Evolutionary conservation across 225 moss, liverwort and hornwort species (phyloP).

Genomic region (Marchantia polymorpha): DNA sequence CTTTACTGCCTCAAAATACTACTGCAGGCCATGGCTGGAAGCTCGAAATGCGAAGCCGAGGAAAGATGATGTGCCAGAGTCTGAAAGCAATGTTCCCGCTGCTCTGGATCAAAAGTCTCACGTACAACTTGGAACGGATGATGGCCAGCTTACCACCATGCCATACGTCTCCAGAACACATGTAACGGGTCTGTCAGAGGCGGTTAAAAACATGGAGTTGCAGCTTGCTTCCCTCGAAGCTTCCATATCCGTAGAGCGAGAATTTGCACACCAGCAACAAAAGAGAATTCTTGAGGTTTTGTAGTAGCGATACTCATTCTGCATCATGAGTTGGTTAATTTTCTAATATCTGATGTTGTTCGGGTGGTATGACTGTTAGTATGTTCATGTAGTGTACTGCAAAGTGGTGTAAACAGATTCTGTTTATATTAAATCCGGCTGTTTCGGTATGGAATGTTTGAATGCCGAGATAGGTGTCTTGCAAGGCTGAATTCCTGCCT

Average conservation of each 20-base stretch:
- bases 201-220: constrained; percentile 70
- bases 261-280: constrained; percentile 62
- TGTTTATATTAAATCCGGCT: neutral
- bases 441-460: too few relatives aligned
- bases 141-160: constrained; percentile 31
- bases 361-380: neutral
- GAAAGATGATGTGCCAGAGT: constrained; percentile 9
- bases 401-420: neutral
- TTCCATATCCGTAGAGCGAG: constrained; percentile 58
- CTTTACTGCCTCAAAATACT: neutral
- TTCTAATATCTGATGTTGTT: neutral
- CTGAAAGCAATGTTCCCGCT: neutral
- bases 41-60: constrained; percentile 33
- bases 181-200: constrained; percentile 65
- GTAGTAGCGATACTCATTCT: neutral
- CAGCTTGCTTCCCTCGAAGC: constrained; percentile 75
- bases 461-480: too few relatives aligned
- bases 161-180: constrained; percentile 11
- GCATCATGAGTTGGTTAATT: neutral
- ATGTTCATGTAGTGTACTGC: neutral
- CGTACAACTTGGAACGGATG: constrained; percentile 29
- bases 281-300: constrained; percentile 37
- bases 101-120: constrained; percentile 10
- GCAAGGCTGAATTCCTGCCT: too few relatives aligned
- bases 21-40: constrained; percentile 57